phyloP scores from a whole-genome alignment of 2,329 filamentous ascomycete species.

The Aspergillaceae sp. region DNA sequence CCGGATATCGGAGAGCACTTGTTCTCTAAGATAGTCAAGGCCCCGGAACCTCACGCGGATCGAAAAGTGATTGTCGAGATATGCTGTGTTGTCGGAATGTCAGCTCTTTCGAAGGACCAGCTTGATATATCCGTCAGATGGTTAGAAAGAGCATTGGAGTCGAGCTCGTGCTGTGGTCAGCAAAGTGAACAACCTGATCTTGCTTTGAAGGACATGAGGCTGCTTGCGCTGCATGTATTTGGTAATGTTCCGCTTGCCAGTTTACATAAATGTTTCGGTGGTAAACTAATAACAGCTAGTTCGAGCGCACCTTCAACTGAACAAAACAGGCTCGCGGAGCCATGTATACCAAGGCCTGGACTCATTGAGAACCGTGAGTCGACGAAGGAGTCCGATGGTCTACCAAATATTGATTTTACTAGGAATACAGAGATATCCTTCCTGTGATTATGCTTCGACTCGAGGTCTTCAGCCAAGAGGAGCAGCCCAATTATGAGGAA shows the following conservation, averaged over 20 bases:
- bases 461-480: conserved; percentile 48
- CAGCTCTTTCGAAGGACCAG: conserved; percentile 46
- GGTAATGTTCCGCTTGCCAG: conserved; percentile 33
- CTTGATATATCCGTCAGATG: conserved; percentile 56
- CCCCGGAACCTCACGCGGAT: conserved; percentile 30
- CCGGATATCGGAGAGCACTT: conserved; percentile 72
- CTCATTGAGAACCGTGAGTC: conserved; percentile 43
- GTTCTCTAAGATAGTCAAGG: conserved; percentile 49
- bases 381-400: neutral
- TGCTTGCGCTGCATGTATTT: conserved; percentile 57
- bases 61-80: conserved; percentile 53
- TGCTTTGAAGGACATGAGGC: conserved; percentile 55
- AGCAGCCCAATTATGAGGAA: conserved; percentile 26
- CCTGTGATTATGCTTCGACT: conserved; percentile 60
- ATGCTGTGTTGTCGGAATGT: conserved; percentile 63
- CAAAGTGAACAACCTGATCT: conserved; percentile 50
- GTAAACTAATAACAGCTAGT: conserved; percentile 6
- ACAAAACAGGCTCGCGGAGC: conserved; percentile 37
- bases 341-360: conserved; percentile 52
- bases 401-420: conserved; percentile 6
- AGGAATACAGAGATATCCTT: conserved; percentile 55
- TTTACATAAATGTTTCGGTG: neutral
- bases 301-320: conserved; percentile 20
- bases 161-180: conserved; percentile 44
- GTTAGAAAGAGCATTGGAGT: conserved; percentile 59